Conservation (phyloP, 1,139 yeast genomes). For the Scheffersomyces titani region DNA sequence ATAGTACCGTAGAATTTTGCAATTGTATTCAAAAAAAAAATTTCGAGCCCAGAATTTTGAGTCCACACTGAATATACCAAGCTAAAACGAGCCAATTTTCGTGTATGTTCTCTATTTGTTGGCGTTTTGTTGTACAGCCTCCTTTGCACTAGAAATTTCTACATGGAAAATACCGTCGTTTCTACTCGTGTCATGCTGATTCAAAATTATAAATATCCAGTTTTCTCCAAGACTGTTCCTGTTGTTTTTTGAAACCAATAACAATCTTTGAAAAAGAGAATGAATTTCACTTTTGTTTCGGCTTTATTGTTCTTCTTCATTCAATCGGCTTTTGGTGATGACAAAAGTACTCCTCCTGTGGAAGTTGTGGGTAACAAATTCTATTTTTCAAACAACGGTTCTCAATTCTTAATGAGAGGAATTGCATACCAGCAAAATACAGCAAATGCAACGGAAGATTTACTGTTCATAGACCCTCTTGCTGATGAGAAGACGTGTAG, state of each 20-base stretch:
- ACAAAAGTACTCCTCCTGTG: constrained; percentile 37
- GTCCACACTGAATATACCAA: neutral
- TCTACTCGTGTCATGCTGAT: neutral
- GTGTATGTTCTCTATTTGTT: neutral
- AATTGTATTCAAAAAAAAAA: neutral
- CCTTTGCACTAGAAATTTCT: neutral
- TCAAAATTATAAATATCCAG: neutral
- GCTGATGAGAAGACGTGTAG: constrained; percentile 46
- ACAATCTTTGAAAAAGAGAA: neutral
- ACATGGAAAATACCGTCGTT: neutral
- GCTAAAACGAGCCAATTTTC: neutral
- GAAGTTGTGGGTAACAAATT: constrained; percentile 74
- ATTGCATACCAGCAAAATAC: constrained; percentile 78
- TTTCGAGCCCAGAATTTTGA: neutral
- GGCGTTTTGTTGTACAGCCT: neutral
- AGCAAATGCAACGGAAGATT: constrained; percentile 45
- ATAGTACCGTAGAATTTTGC: neutral
- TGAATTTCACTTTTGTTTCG: neutral
- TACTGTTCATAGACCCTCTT: constrained; percentile 21
- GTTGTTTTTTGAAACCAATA: neutral
- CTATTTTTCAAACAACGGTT: constrained; percentile 72
- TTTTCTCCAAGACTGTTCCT: neutral
- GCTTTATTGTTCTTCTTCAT: neutral
- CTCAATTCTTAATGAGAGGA: constrained; percentile 81
- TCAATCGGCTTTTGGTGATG: neutral